Base-by-base conservation (phyloP, 768 basidiomycete genomes). In the Pleurotus citrinopileatus region DNA sequence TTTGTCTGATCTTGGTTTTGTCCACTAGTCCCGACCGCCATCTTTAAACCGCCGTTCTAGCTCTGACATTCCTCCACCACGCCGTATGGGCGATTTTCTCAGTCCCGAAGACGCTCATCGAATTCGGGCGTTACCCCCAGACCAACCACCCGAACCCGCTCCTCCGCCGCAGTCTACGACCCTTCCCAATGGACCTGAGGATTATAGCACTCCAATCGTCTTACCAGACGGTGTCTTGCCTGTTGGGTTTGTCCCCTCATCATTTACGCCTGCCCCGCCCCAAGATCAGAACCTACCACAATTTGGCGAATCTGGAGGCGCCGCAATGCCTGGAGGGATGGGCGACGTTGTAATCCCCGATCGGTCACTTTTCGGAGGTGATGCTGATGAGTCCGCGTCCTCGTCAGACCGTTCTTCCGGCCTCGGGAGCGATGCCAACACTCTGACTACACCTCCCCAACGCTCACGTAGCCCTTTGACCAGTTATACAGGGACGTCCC, bases 21-120 rank as follows among this genome's bases (percentile, higher is more conserved):
- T 57, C 55, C 55, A 27, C 42, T 29, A 63, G 62, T 66, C 62
- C 44, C 63, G 61, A n/a, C 61, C 63, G 3, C 40, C 55, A 8
- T 65, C 68, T 20, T 58, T 58, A 34, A 61, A 53, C 23, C 38
- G 52, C 57, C 25, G 62, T 53, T 42, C 61, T 61, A 52, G 42
- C 50, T 32, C 47, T 28, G 56, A 55, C 44, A 26, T 38, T 23
- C 32, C 22, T n/a, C 42, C 38, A 8, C 45, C 38, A 17, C 34
- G 36, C 34, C 34, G 22, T 27, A 34, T 44, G 32, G 54, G 53
- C 15, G 54, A 43, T 26, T 52, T 52, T 22, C 50, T 55, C 6
- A 57, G 57, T 44, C 57, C 57, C 5, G 53, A 54, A 40, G 46
- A 55, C 25, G 54, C 57, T 17, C 17, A 58, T 40, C 53, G 54